These are phyloP conservation scores for Pyrus pyrifolia DNA, from an alignment of 306 rosid species.

Conservation along the genomic window DNA sequence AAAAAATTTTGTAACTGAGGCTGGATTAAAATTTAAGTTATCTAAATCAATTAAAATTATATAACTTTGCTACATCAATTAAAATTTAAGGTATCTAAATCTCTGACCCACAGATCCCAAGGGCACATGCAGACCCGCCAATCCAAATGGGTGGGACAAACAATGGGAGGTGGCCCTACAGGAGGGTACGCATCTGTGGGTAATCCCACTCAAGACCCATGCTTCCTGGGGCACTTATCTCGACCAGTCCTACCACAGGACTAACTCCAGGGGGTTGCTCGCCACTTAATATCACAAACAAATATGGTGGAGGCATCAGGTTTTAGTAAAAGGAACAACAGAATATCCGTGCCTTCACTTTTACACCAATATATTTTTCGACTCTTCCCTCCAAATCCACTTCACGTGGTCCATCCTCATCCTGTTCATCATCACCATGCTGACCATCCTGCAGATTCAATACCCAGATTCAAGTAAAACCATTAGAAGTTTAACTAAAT, in stretches of 20 bases:
- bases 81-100: not conserved
- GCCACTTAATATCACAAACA: not conserved
- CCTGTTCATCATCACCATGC: conserved; percentile 75
- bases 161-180: not conserved
- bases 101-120: not conserved
- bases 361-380: conserved; percentile 93
- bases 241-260: not conserved
- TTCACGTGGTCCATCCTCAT: conserved; percentile 77
- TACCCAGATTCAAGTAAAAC: conserved; percentile 13
- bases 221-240: not conserved
- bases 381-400: conserved; percentile 85
- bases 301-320: not conserved
- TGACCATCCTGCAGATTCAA: conserved; percentile 67
- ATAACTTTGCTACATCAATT: not conserved
- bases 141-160: not conserved
- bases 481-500: not conserved
- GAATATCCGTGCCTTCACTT: conserved; percentile 78
- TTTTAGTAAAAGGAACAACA: not conserved
- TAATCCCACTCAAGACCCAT: not conserved
- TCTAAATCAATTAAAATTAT: too few relatives aligned
- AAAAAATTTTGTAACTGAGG: not conserved
- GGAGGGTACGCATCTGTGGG: not conserved
- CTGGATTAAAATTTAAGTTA: not conserved
- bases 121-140: not conserved
- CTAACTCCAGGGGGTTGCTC: not conserved